Evolutionary conservation across 768 basidiomycete genomes (phyloP), one percentile per base, ranked within the genome.

Genomic region (Saitozyma sp.): DNA sequence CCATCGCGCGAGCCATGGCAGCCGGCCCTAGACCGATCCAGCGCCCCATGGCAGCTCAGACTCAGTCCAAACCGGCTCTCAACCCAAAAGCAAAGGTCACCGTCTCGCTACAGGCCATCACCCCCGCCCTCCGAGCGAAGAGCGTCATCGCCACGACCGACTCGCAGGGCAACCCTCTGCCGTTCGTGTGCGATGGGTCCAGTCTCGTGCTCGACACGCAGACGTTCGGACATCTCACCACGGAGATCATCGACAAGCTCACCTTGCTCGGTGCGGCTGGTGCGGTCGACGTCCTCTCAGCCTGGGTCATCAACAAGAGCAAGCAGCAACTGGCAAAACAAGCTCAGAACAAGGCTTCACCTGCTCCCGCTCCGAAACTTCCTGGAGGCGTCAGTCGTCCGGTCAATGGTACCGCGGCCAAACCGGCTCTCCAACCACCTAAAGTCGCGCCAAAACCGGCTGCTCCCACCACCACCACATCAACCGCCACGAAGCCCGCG

Each of bases 231-330:
- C 74, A 76, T 49, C 62, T 76, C 16, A 70, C 66, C 7, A 55
- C 58, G 7, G 70, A 76, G 42, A 68, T 76, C 38, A 59, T 71
- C 41, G 67, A 71, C 37, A 68, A 73, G 54, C 56, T 76, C 4
- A 61, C 65, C 3, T n/a, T 66, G 40, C 63, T 76, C 7, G 72
- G 74, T 45, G 66, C 74, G 11, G 65, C 66, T 8, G 64, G 60
- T 41, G 74, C 74, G n/a, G 68, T 76, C 40, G 71, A 70, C 42
- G 74, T 73, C 1, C 42, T 76, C 8, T 66, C 68, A 16, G 63
- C 67, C 63, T 76, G 74, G 74, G 69, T 76, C 1, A 69, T 68
- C 61, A 71, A 71, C 51, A 73, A 73, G 62, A 67, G 71, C 54
- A 69, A 68, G 58, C 62, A 67, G 20, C 61, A 66, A 56, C 54